Evolutionary conservation across 176 grass and related monocot genomes (phyloP), one percentile per base, ranked within the genome.

Genomic region (Aegilops sharonensis): DNA sequence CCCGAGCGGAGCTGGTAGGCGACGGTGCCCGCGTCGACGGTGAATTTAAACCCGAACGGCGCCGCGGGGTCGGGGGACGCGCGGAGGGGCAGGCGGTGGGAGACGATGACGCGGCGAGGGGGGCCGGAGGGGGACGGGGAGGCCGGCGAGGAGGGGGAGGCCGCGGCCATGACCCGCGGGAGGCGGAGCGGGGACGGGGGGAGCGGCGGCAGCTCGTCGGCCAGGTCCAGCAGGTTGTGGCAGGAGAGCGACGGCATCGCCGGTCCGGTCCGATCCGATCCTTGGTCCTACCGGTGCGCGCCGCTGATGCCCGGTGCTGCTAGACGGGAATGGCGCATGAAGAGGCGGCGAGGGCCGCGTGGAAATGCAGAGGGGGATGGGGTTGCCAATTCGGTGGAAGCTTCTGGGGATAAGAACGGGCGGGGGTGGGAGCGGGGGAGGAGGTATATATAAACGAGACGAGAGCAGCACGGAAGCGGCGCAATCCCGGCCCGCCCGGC

Each of bases 171-270:
- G 61, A 98, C 93, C 20, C 93, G 95, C 48, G 91, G 93, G 2
- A 95, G 81, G 1, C 91, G 91, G 11, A 87, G 93, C 68, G 91
- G 73, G 12, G 93, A 60, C 11, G 93, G 92, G 3, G 89, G 82
- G 3, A 81, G 81, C 34, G 87, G 77, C 14, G 32, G 85, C 25
- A 89, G 83, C 74, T 87, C 92, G 37, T 75, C 82, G 27, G 57
- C 95, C 57, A 99, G 86, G 70, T 99, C 90, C 17, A 96, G 87
- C 40, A 99, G 89, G 80, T 95, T 94, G 24, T 93, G 87, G 89
- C 92, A 96, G 20, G 96, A 95, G 64, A 92, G 80, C 64, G 95
- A 93, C 75, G 95, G 93, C 95, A 93, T 98, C 23, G 81, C 50
- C 64, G 21, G 5, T 5, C 35, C 34, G 34, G 34, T 36, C 35